Base-by-base conservation (phyloP, 2,329 filamentous ascomycete species). In the Claviceps sp. region DNA sequence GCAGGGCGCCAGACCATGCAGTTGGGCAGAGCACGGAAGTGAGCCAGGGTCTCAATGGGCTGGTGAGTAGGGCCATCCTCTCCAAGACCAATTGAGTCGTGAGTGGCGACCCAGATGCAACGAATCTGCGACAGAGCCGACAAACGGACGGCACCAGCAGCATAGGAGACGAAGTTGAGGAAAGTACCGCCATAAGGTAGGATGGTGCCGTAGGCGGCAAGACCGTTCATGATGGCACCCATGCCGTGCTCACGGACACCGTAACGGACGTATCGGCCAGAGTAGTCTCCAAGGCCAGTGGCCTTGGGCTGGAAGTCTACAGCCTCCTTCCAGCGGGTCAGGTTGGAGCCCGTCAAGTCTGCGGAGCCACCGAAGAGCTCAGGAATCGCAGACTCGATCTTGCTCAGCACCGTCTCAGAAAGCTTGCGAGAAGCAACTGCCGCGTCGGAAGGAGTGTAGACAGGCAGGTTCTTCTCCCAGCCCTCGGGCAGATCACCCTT, bases 1-100 rank as follows among this genome's bases (percentile, higher is more conserved):
- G 93, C 91, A 61, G 93, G 93, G 68, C 93, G 90, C 93, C 93
- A 97, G 64, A 97, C 91, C 88, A 97, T 95, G 79, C 86, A 87
- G 85, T 98, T 98, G 67, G 93, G 93, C 62, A 97, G 82, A 59
- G 93, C 93, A 70, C 93, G 91, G 89, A 97, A 97, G 76, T 97
- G 93, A 55, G 90, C 86, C 58, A 97, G 83, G 45, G 89, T 95
- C 83, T 98, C 93, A 62, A 98, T 95, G 70, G 93, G 93, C 81
- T 98, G 93, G 76, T 98, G 93, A 53, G 93, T 98, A 61, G 93
- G 91, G 58, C 93, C 93, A 67, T 98, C 93, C 77, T 98, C 93
- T 73, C 93, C 93, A 61, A 97, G 88, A 78, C 93, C 93, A 64
- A 98, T 98, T 59, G 91, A 96, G 80, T 97, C 91, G 81, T 97